These are phyloP conservation scores for Myriosclerotinia scirpicola DNA, from an alignment of 2,329 filamentous ascomycete species.

Conservation along the genomic window DNA sequence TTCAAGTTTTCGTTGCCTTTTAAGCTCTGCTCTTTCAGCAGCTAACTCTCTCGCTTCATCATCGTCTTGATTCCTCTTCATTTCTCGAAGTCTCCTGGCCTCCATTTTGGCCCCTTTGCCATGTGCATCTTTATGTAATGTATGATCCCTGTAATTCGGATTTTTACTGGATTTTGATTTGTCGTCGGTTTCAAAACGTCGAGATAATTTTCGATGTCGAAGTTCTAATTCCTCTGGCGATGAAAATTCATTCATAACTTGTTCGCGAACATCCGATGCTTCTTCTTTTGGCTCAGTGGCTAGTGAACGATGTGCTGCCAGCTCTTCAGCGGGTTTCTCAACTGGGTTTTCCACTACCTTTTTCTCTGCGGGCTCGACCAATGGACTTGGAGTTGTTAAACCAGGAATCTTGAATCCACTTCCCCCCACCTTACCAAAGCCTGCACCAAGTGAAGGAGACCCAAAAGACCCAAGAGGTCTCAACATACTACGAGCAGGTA, in stretches of 20 bases:
- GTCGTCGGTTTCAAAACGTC: slow-evolving; percentile 20
- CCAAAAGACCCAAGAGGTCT: slow-evolving; percentile 2
- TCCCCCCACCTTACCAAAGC: slow-evolving; percentile 4
- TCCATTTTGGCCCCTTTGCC: slow-evolving; percentile 37
- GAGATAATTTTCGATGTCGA: slow-evolving; percentile 16
- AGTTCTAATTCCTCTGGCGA: neutral
- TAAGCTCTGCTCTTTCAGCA: slow-evolving; percentile 46
- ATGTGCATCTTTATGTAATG: slow-evolving; percentile 27
- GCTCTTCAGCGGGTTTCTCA: neutral
- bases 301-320: neutral
- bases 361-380: neutral
- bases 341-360: neutral
- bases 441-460: neutral
- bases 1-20: slow-evolving; percentile 45
- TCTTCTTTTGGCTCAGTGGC: neutral
- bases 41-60: slow-evolving; percentile 36
- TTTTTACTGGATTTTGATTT: slow-evolving; percentile 5
- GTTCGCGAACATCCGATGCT: neutral
- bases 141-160: slow-evolving; percentile 8
- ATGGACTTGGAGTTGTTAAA: neutral
- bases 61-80: slow-evolving; percentile 35
- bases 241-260: neutral
- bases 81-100: slow-evolving; percentile 35
- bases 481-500: neutral
- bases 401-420: slow-evolving; percentile 10